A percentile compares a stretch with the other conserved stretches of the same genome.
phyloP scores from a whole-genome alignment of 2,329 filamentous ascomycete species.

The Cryphonectria radicalis region DNA sequence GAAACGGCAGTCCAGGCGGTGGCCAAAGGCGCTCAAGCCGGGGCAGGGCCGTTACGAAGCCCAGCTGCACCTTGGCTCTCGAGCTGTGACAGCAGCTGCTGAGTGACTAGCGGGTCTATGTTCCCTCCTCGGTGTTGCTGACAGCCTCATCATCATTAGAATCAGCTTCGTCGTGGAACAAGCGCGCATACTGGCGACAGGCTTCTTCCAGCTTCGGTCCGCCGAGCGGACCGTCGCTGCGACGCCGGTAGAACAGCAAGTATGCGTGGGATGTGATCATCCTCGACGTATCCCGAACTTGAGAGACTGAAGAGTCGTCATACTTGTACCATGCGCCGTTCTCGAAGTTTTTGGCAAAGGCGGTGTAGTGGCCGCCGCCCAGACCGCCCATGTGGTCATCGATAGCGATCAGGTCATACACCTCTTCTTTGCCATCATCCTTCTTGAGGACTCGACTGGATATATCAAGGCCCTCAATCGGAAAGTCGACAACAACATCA shows the following conservation, averaged over 20 bases:
- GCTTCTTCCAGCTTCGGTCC: slow-evolving; percentile 76
- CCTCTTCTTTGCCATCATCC: slow-evolving; percentile 78
- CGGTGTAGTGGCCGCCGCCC: slow-evolving; percentile 95
- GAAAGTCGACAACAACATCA: slow-evolving; percentile 89
- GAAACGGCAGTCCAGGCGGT: slow-evolving; percentile 9
- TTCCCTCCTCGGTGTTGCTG: slow-evolving; percentile 23
- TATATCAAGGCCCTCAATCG: slow-evolving; percentile 84
- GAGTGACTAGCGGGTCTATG: slow-evolving; percentile 25
- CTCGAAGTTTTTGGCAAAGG: slow-evolving; percentile 89
- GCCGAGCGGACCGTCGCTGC: slow-evolving; percentile 76
- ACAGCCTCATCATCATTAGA: slow-evolving; percentile 26
- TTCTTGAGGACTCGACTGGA: slow-evolving; percentile 77
- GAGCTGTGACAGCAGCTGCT: slow-evolving; percentile 18
- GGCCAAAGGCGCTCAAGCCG: slow-evolving; percentile 7
- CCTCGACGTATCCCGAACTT: slow-evolving; percentile 60
- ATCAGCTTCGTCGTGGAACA: slow-evolving; percentile 9
- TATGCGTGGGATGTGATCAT: slow-evolving; percentile 82
- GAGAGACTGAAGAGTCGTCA: slow-evolving; percentile 80
- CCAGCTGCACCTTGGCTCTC: neutral
- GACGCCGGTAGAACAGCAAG: slow-evolving; percentile 92
- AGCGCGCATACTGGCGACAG: slow-evolving; percentile 43
- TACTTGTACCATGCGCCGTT: slow-evolving; percentile 94
- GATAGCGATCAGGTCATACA: slow-evolving; percentile 93
- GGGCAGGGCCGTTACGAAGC: slow-evolving; percentile 5
- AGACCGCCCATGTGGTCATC: slow-evolving; percentile 95